phyloP scores from a whole-genome alignment of 345 rosid species.

The Populus tremula region DNA sequence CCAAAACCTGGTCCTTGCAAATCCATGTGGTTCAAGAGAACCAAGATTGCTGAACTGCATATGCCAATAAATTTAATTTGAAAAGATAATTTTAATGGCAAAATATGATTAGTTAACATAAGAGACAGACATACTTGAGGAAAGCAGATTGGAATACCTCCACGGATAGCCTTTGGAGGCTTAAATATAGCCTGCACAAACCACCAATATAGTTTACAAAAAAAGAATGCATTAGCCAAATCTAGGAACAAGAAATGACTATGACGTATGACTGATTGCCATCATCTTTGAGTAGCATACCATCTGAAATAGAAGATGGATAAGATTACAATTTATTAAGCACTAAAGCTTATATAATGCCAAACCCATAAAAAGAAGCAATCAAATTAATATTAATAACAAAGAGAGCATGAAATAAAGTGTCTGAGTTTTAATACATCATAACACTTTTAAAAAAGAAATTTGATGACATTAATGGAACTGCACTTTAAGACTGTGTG shows the following conservation, averaged over 20 bases:
- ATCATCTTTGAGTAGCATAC: not conserved
- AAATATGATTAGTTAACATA: not conserved
- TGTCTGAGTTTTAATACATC: too few species aligned
- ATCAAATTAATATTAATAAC: not conserved
- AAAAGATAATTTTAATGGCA: not conserved
- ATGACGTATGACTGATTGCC: not conserved
- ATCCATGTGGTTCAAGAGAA: conserved; percentile 31
- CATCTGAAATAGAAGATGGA: not conserved
- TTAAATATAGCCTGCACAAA: conserved; percentile 26
- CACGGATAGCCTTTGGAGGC: conserved; percentile 31
- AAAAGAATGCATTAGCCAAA: not conserved
- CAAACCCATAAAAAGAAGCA: not conserved
- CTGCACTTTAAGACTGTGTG: too few species aligned
- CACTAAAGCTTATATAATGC: not conserved
- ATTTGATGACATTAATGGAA: too few species aligned
- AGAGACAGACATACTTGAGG: conserved; percentile 25
- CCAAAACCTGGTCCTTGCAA: conserved; percentile 33
- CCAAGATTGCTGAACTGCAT: conserved; percentile 30
- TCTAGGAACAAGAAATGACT: not conserved
- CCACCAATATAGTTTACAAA: not conserved
- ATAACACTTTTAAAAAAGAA: too few species aligned
- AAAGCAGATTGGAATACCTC: conserved; percentile 33
- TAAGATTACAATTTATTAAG: not conserved
- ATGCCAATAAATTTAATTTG: not conserved
- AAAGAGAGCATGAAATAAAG: not conserved